Evolutionary conservation across 257 asterid genomes (phyloP).

Genomic region (Cruciata laevipes): DNA sequence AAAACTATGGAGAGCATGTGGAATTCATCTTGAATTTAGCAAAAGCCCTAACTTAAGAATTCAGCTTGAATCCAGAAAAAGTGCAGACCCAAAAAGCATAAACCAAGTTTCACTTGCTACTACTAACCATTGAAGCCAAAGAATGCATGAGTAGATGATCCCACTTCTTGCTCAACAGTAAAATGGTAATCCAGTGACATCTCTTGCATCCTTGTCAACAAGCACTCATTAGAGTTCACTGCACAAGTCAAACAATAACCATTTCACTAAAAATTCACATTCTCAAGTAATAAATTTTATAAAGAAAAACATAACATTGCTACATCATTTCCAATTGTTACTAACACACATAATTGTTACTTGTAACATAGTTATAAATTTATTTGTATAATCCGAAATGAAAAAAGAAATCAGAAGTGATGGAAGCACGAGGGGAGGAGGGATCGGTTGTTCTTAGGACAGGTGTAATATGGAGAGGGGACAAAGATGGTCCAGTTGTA

Average conservation of each 20-base stretch:
- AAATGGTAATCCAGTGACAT: conserved; percentile 94
- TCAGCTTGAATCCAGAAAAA: not conserved
- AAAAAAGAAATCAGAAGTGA: too few relatives aligned
- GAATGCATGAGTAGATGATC: conserved; percentile 96
- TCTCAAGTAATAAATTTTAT: not conserved
- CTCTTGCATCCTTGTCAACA: conserved; percentile 96
- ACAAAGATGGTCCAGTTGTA: conserved; percentile 9
- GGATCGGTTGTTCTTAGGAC: not conserved
- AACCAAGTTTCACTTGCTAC: not conserved
- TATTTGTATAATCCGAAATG: too few relatives aligned
- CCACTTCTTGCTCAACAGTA: conserved; percentile 96
- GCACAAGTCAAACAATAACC: conserved; percentile 21
- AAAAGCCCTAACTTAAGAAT: not conserved
- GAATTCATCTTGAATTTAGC: conserved; percentile 20
- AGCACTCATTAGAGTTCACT: conserved; percentile 82
- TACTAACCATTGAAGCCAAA: conserved; percentile 85
- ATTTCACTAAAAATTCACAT: not conserved
- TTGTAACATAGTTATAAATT: too few relatives aligned
- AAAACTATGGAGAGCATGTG: conserved; percentile 15
- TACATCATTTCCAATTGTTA: too few relatives aligned
- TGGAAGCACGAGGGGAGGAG: too few relatives aligned
- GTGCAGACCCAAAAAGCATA: not conserved
- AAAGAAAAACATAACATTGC: too few relatives aligned
- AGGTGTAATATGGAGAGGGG: conserved; percentile 8
- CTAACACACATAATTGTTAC: too few relatives aligned